Evolutionary conservation across 2,329 filamentous ascomycete species (phyloP).

Genomic region (Epicoccum sorghinum): DNA sequence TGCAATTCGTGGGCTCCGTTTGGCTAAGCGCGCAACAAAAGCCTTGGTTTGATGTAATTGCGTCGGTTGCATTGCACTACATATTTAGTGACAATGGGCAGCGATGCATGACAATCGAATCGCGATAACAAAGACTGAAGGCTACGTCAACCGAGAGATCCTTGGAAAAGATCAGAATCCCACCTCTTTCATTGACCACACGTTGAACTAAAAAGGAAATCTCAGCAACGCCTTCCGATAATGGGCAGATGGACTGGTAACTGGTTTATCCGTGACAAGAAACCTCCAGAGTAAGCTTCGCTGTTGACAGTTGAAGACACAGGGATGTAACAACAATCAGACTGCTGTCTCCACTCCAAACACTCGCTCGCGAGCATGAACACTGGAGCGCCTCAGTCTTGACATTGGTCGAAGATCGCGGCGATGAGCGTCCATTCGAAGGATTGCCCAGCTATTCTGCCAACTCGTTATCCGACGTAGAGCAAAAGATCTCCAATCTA

Average conservation of each 20-base stretch:
- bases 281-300: neutral
- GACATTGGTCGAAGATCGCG: neutral
- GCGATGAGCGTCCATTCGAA: neutral
- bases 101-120: neutral
- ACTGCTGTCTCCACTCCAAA: neutral
- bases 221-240: neutral
- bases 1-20: neutral
- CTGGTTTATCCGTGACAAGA: neutral
- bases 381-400: neutral
- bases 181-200: no score
- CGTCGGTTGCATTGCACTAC: no score
- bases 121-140: no score
- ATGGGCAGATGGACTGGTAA: neutral
- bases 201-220: neutral
- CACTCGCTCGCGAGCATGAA: neutral
- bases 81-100: no score
- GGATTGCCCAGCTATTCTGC: neutral
- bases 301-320: neutral
- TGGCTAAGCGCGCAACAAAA: no score
- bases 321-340: neutral
- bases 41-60: no score
- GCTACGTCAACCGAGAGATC: no score
- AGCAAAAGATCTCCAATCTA: neutral
- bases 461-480: neutral
- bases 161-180: no score